Conservation (phyloP, 345 rosid species). For the Triadica sebifera region DNA sequence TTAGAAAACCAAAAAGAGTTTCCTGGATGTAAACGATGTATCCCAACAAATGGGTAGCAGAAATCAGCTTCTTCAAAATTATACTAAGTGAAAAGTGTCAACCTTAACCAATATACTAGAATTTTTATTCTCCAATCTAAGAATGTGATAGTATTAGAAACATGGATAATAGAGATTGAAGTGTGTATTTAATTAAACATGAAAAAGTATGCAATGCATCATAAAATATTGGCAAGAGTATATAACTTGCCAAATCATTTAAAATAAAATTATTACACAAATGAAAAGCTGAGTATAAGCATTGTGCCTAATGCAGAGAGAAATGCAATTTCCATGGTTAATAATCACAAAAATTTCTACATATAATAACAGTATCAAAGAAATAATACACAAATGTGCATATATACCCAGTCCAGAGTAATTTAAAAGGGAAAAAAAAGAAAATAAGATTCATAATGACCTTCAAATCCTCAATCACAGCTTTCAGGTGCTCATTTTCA, state of each 20-base stretch:
- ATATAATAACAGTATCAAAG: neutral
- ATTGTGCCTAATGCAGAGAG: neutral
- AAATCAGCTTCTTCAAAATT: neutral
- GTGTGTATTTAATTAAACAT: neutral
- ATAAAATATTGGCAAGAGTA: neutral
- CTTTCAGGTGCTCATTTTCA: conserved; percentile 92
- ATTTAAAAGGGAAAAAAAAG: neutral
- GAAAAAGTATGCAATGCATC: neutral
- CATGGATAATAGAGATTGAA: neutral
- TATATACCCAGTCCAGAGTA: neutral
- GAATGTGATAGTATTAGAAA: neutral
- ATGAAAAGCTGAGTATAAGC: neutral
- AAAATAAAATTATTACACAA: neutral
- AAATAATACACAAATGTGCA: neutral
- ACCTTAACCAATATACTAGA: neutral
- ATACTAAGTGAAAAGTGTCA: neutral
- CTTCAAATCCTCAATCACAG: conserved; percentile 80
- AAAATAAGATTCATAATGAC: conserved; percentile 35
- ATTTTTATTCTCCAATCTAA: neutral
- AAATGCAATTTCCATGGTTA: neutral
- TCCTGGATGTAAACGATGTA: neutral
- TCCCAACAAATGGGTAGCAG: neutral
- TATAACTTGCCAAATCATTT: neutral
- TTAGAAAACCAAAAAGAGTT: neutral
- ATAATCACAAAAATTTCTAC: neutral